Evolutionary conservation across 2,329 filamentous ascomycete species (phyloP), one percentile per base, ranked within the genome.

Genomic region (Sclerotinia spermophila): DNA sequence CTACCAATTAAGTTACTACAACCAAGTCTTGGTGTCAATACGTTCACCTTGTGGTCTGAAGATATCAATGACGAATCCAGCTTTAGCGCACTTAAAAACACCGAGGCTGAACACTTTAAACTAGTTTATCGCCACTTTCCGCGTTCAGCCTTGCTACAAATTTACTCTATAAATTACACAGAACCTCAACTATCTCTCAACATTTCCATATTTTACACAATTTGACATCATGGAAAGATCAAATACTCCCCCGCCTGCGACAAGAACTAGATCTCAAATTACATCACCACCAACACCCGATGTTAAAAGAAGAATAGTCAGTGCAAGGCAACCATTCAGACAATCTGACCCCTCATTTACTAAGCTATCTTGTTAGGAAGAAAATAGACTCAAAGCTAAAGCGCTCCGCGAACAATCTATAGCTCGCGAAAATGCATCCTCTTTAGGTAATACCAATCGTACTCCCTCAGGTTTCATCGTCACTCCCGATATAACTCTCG

Each of bases 341-440:
- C 17, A 30, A 53, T 40, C 13, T 53, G 24, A 19, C 7, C 17
- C 65, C 5, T 51, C 35, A 40, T 21, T 61, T 59, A 38, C 40
- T 30, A 38, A 60, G 74, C 53, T 73, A 68, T 64, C 8, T 44
- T 33, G 13, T 24, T 71, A 96, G 92, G 95, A 97, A 87, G 89
- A 95, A 80, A 94, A 90, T 76, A 89, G 95, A 30, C 86, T 97
- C 42, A 92, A 90, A 81, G 93, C 96, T 69, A 98, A 97, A 85
- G 94, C 94, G 3, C 84, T 94, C 27, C 91, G 92, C 71, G 88
- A 92, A 75, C 89, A 91, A 77, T 86, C 87, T 71, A 89, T 94
- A 77, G 89, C 90, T 45, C 88, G 90, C 71, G 81, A 84, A 72
- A 83, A 83, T 77, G 81, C 84, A 72, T 77, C 83, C 65, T 82